Percentiles rank a stretch among this genome's conserved stretches.
These are phyloP conservation scores for Cenococcum geophilum DNA, from an alignment of 495 filamentous ascomycete genomes.

Conservation along the genomic window DNA sequence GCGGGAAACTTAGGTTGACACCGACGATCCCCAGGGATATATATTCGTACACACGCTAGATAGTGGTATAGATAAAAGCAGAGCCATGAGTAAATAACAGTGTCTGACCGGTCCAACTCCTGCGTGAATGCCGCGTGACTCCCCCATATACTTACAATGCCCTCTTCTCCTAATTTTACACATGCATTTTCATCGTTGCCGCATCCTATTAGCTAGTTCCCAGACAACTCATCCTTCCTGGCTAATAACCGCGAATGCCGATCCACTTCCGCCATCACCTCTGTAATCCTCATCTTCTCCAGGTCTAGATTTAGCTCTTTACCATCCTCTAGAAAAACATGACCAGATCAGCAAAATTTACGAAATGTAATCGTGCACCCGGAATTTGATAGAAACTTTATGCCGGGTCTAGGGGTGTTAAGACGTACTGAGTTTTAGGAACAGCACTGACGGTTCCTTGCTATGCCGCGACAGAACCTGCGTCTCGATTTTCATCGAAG, in stretches of 20 bases:
- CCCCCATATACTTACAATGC: constrained; percentile 2
- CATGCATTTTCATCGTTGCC: neutral
- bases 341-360: neutral
- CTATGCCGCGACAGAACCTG: constrained; percentile 62
- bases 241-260: constrained; percentile 75
- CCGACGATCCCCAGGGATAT: neutral
- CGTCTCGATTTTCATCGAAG: constrained; percentile 68
- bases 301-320: constrained; percentile 66
- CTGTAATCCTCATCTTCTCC: constrained; percentile 75
- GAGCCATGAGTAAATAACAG: neutral
- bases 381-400: neutral
- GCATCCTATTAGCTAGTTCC: neutral
- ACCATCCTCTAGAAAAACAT: constrained; percentile 60
- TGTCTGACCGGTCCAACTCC: neutral
- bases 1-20: neutral
- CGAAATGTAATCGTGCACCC: neutral
- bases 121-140: constrained; percentile 16
- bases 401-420: neutral
- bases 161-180: neutral
- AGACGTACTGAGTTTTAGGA: constrained; percentile 76
- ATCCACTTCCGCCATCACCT: constrained; percentile 82
- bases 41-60: constrained; percentile 2
- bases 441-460: constrained; percentile 55
- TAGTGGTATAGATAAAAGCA: constrained; percentile 2
- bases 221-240: constrained; percentile 70